Evolutionary conservation across 257 asterid species (phyloP).

Genomic region (Solanum rostratum): DNA sequence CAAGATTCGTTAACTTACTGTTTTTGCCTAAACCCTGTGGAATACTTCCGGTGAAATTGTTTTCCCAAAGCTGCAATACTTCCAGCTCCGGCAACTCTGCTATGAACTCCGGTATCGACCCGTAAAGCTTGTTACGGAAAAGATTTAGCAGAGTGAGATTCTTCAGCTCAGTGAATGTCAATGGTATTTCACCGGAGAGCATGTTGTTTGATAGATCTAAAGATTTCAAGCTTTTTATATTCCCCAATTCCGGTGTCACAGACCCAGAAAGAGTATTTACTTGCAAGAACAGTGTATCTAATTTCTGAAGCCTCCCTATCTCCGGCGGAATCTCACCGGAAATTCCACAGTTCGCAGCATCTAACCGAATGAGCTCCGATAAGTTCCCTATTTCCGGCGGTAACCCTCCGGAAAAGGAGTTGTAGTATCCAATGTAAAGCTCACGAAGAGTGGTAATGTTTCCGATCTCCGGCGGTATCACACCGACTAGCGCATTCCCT

Average conservation of each 20-base stretch:
- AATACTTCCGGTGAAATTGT: conserved; percentile 83
- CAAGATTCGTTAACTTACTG: conserved; percentile 57
- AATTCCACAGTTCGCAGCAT: conserved; percentile 79
- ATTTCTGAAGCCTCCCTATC: conserved; percentile 50
- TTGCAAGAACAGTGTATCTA: conserved; percentile 84
- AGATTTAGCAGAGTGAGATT: conserved; percentile 71
- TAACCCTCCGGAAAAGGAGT: conserved; percentile 56
- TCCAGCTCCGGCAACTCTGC: conserved; percentile 65
- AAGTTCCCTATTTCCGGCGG: conserved; percentile 76
- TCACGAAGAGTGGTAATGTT: conserved; percentile 48
- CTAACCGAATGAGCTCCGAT: conserved; percentile 43
- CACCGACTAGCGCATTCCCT: conserved; percentile 64
- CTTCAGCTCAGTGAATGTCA: conserved; percentile 43
- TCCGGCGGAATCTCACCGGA: conserved; percentile 70
- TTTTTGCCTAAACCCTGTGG: conserved; percentile 65
- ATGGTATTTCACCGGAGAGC: conserved; percentile 68
- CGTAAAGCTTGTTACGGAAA: conserved; percentile 77
- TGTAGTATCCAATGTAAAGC: conserved; percentile 76
- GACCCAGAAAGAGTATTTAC: conserved; percentile 66
- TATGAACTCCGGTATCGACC: conserved; percentile 79
- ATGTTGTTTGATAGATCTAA: conserved; percentile 81
- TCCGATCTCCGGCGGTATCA: conserved; percentile 59
- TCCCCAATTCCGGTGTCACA: conserved; percentile 60
- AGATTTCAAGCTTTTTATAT: conserved; percentile 58
- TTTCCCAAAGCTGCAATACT: conserved; percentile 91